Evolutionary conservation across 2,329 filamentous ascomycete species (phyloP).

Genomic region (Colletotrichum gigasporum): DNA sequence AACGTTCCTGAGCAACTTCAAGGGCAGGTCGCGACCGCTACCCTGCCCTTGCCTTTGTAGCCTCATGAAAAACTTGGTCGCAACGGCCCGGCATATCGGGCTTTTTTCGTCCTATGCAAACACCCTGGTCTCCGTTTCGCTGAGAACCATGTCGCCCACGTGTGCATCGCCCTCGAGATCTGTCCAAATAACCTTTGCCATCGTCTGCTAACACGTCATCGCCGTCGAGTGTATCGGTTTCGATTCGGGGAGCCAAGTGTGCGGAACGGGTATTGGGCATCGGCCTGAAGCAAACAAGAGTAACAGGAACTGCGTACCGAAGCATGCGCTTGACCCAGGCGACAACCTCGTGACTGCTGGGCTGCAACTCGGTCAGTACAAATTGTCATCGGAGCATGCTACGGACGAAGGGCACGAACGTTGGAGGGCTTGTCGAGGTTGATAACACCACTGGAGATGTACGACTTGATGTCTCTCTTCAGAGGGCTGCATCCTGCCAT

Average conservation of each 20-base stretch:
- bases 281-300: neutral
- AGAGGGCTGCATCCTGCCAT: conserved; percentile 90
- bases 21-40: neutral
- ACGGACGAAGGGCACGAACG: conserved; percentile 4
- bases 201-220: neutral
- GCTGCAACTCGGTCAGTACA: conserved; percentile 20
- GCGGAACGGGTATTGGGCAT: neutral
- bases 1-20: neutral
- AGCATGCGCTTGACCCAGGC: conserved; percentile 99
- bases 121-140: conserved; percentile 1
- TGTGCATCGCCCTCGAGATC: neutral
- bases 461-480: conserved; percentile 95
- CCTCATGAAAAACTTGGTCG: neutral
- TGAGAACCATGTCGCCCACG: neutral
- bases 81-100: neutral
- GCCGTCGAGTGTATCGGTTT: neutral
- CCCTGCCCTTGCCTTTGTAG: neutral
- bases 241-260: conserved; percentile 2
- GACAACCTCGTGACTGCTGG: conserved; percentile 89
- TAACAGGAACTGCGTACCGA: conserved; percentile 62
- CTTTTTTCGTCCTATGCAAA: neutral
- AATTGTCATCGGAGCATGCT: neutral
- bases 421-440: conserved; percentile 81
- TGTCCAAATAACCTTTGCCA: neutral
- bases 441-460: conserved; percentile 97